phyloP scores from a whole-genome alignment of 1,139 yeast genomes.

The Kodamaea suecica region DNA sequence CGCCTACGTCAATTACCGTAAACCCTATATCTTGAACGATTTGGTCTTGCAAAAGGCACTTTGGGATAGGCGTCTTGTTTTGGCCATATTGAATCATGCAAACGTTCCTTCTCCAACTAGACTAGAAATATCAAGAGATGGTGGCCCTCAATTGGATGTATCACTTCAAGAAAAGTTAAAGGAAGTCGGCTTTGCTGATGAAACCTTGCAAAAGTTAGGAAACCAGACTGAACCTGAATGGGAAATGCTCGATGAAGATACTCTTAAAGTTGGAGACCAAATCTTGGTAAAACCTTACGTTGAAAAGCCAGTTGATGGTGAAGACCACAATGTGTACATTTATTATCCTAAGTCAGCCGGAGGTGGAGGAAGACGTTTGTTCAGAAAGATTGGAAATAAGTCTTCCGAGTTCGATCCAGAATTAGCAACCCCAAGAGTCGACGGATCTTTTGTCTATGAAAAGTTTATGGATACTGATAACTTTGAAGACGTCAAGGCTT shows the following conservation, averaged over 20 bases:
- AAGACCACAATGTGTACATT: conserved; percentile 93
- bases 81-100: conserved; percentile 76
- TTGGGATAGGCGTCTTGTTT: conserved; percentile 94
- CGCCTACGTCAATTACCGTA: conserved; percentile 79
- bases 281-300: conserved; percentile 85
- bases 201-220: conserved; percentile 58
- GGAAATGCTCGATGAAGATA: conserved; percentile 88
- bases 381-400: conserved; percentile 95
- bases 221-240: conserved; percentile 74
- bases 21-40: conserved; percentile 89
- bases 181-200: conserved; percentile 37
- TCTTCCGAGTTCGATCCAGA: conserved; percentile 94
- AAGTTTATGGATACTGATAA: conserved; percentile 97
- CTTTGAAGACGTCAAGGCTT: conserved; percentile 97
- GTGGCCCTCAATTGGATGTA: conserved; percentile 82
- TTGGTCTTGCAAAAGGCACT: conserved; percentile 85
- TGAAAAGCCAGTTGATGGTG: conserved; percentile 99
- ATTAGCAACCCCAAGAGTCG: conserved; percentile 69
- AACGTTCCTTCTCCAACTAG: conserved; percentile 87
- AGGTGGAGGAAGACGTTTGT: conserved; percentile 94
- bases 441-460: conserved; percentile 91
- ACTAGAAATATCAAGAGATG: conserved; percentile 88
- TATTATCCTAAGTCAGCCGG: conserved; percentile 87
- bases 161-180: conserved; percentile 49
- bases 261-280: conserved; percentile 73